These are phyloP conservation scores for Colletotrichum lupini DNA, from an alignment of 2,329 filamentous ascomycete genomes.

Conservation along the genomic window DNA sequence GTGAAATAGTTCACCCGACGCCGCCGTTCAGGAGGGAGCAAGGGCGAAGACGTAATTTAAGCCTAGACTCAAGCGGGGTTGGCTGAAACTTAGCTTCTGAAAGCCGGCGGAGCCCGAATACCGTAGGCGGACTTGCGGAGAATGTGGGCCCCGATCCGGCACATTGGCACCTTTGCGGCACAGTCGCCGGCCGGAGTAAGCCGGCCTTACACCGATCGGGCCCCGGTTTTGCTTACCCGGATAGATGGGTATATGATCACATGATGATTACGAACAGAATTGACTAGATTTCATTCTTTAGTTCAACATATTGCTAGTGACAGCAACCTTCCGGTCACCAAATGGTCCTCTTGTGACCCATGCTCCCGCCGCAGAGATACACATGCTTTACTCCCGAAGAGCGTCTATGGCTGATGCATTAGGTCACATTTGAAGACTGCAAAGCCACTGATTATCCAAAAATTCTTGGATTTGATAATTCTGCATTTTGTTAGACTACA, in stretches of 20 bases:
- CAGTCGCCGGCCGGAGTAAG: neutral
- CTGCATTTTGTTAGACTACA: too few species aligned
- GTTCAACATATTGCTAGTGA: too few species aligned
- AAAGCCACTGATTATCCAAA: too few species aligned
- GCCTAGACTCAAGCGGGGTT: neutral
- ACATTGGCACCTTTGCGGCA: neutral
- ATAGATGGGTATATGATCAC: too few species aligned
- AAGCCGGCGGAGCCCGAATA: neutral
- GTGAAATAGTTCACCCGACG: neutral
- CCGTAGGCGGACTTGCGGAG: neutral
- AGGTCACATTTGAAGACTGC: too few species aligned
- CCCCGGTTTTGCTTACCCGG: neutral
- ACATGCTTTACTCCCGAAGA: too few species aligned
- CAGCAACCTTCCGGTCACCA: too few species aligned
- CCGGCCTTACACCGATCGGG: neutral
- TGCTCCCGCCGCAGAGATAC: too few species aligned
- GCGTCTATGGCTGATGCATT: too few species aligned
- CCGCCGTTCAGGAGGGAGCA: neutral
- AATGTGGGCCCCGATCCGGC: neutral
- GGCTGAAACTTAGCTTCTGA: slow-evolving; percentile 3
- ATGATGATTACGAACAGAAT: neutral
- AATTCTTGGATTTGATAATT: too few species aligned
- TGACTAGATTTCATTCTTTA: too few species aligned
- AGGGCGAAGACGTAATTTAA: slow-evolving; percentile 1
- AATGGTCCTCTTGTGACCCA: too few species aligned